These are phyloP conservation scores for Xylariaceae sp. DNA, from an alignment of 2,329 filamentous ascomycete genomes.

Conservation along the genomic window DNA sequence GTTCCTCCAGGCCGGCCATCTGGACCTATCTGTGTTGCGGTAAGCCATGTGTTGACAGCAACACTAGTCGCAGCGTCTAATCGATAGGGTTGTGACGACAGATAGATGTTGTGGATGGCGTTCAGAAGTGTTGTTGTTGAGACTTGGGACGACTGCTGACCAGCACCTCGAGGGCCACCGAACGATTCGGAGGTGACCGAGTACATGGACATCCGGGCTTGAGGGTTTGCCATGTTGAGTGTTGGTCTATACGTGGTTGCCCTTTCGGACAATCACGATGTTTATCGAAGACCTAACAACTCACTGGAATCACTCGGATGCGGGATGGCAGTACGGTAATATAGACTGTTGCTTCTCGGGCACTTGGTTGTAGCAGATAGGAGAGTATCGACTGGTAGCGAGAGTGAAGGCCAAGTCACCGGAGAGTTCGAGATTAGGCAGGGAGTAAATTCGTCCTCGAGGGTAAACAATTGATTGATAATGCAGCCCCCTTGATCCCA, in stretches of 20 bases:
- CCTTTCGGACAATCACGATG: conserved; percentile 51
- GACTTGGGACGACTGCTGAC: conserved; percentile 77
- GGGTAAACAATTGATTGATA: conserved; percentile 12
- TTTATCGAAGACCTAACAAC: conserved; percentile 13
- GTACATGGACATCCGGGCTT: conserved; percentile 69
- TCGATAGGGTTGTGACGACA: conserved; percentile 79
- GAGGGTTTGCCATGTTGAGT: conserved; percentile 61
- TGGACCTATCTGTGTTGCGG: conserved; percentile 72
- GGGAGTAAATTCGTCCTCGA: background rate
- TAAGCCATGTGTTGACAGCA: conserved; percentile 95
- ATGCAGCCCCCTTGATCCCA: conserved; percentile 22
- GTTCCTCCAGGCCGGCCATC: conserved; percentile 77
- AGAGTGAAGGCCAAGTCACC: conserved; percentile 5
- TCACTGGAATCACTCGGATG: conserved; percentile 5
- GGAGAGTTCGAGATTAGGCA: background rate
- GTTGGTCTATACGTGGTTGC: conserved; percentile 41
- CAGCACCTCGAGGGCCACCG: conserved; percentile 62
- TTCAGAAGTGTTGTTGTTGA: conserved; percentile 94
- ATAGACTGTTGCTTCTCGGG: background rate
- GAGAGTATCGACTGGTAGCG: conserved; percentile 2
- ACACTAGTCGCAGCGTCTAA: conserved; percentile 90
- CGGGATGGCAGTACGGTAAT: background rate
- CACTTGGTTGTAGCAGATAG: background rate
- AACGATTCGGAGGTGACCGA: conserved; percentile 70
- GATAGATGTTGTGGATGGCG: conserved; percentile 87